phyloP scores from a whole-genome alignment of 306 rosid genomes.

The Geum urbanum region DNA sequence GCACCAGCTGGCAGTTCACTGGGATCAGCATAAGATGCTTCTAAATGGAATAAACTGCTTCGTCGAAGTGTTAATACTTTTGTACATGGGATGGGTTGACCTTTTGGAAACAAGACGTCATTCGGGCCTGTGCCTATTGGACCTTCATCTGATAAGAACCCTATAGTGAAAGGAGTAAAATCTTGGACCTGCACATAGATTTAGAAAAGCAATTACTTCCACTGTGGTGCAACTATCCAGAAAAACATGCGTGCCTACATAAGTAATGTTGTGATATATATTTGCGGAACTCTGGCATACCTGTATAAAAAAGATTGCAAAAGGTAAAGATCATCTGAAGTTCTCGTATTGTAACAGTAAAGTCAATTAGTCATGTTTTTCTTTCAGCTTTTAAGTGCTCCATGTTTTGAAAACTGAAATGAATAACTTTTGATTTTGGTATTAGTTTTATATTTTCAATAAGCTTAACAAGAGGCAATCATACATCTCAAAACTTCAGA shows the following conservation, averaged over 20 bases:
- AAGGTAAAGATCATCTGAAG: not conserved
- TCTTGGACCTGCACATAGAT: conserved; percentile 69
- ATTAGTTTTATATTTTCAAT: not conserved
- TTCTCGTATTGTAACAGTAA: not conserved
- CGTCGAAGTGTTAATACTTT: conserved; percentile 50
- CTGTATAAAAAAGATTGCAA: not conserved
- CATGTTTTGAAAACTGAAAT: not conserved
- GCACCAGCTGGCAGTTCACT: conserved; percentile 62
- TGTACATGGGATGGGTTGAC: conserved; percentile 67
- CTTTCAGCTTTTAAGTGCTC: conserved; percentile 3
- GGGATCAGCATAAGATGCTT: conserved; percentile 62
- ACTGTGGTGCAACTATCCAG: conserved; percentile 15
- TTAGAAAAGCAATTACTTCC: conserved; percentile 20
- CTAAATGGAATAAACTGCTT: conserved; percentile 55
- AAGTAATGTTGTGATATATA: not conserved
- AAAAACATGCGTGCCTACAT: conserved; percentile 6
- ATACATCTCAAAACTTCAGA: not conserved
- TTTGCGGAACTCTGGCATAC: not conserved
- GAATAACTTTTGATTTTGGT: too few relatives aligned
- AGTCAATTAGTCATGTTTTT: not conserved
- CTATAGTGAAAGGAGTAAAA: conserved; percentile 65
- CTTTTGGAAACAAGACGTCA: conserved; percentile 60
- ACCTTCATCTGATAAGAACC: conserved; percentile 53
- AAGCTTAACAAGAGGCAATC: not conserved
- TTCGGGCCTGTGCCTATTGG: conserved; percentile 46